Evolutionary conservation across 192 early-diverging fungal genomes (phyloP).

Genomic region (Gryganskiella cystojenkinii): DNA sequence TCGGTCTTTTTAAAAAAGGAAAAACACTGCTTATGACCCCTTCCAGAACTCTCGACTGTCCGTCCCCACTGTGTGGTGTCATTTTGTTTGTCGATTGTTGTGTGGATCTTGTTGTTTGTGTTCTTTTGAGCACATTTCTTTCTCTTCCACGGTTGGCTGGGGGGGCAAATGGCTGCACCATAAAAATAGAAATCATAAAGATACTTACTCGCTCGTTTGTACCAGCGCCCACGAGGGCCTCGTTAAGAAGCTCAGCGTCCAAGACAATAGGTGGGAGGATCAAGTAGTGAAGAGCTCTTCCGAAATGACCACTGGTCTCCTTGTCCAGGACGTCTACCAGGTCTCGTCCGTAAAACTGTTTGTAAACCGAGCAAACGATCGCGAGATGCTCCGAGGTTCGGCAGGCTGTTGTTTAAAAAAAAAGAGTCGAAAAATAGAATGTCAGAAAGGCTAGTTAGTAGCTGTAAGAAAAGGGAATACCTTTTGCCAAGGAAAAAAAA

Average conservation of each 20-base stretch:
- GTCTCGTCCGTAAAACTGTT: conserved; percentile 44
- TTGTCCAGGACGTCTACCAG: conserved; percentile 42
- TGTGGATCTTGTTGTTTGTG: no score
- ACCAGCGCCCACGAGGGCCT: conserved; percentile 36
- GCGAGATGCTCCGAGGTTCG: conserved; percentile 36
- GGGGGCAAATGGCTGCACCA: background rate
- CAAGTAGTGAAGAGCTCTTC: conserved; percentile 35
- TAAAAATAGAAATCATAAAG: conserved; percentile 1
- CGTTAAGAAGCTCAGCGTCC: conserved; percentile 39
- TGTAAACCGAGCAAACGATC: conserved; percentile 34
- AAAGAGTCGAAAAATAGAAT: background rate
- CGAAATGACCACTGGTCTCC: conserved; percentile 45
- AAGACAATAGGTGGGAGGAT: conserved; percentile 33
- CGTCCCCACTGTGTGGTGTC: no score
- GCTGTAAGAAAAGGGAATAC: background rate
- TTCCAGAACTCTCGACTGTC: no score
- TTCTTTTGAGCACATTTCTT: no score
- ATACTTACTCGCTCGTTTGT: conserved; percentile 45
- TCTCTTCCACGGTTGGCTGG: background rate
- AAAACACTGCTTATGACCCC: no score
- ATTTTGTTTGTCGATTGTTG: no score
- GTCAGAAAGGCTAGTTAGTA: no score
- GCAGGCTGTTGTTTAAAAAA: conserved; percentile 6
- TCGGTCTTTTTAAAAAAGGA: no score
- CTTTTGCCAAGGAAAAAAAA: background rate